Base-by-base conservation (phyloP, 225 moss, liverwort and hornwort species). In the Straminergon stramineum region DNA sequence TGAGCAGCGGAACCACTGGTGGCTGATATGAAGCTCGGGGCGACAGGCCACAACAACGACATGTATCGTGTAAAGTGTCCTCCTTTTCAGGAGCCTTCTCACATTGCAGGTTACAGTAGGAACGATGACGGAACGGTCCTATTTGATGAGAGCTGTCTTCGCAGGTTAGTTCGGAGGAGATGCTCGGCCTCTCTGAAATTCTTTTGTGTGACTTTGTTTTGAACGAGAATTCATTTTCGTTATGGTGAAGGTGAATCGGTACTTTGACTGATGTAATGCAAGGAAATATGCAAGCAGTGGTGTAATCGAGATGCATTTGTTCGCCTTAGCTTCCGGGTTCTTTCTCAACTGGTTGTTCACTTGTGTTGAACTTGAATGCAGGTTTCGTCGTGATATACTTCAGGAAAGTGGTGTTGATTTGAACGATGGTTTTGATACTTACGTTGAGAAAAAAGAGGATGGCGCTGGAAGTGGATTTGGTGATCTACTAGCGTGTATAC, bases 21-120 rank as follows among this genome's bases (percentile, higher is more conserved):
- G 87, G 96, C 96, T 74, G 99, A 97, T 78, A 95, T 99, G 97
- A 99, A 97, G 92, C 96, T 99, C 21, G 99, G 99, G 48, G 93
- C 96, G 74, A 91, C 89, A 70, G 99, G 99, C 82, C 99, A 99
- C 89, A 95, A 93, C 84, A 97, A 99, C 90, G 95, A 97, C 87
- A 96, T 92, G 92, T 93, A 97, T 87, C 95, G 97, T 39, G 89
- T 95, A 8, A 97, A 97, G 88, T 96, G 97, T 83, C 97, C 99
- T 79, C 96, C 94, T 68, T 96, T 99, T 89, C 99, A 99, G 92
- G 99, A 97, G 94, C 99, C 99, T 87, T 94, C 94, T 56, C 94
- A 97, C 83, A 91, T 99, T 90, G 95, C 96, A 82, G 96, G 97
- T 87, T 99, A 92, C 88, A 99, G 99, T 90, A 95, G 96, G 89